Percentiles rank a stretch among this genome's conserved stretches.
Evolutionary conservation across 2,329 filamentous ascomycete genomes (phyloP).

Genomic region (Camptophora hylomeconis): DNA sequence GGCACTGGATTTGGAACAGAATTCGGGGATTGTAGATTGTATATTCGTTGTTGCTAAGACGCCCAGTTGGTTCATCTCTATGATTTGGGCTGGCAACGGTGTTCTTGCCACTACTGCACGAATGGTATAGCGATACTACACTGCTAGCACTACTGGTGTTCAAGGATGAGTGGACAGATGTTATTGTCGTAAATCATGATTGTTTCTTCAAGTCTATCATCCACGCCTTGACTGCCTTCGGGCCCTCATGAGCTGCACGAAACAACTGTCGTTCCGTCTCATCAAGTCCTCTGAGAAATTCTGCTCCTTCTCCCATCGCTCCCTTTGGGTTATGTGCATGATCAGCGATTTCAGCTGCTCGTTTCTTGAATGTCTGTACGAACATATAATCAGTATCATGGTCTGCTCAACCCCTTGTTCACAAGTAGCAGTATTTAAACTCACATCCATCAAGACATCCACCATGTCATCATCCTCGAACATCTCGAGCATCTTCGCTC

Average conservation of each 20-base stretch:
- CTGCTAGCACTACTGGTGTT: too few species aligned
- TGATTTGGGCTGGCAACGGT: too few species aligned
- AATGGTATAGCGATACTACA: too few species aligned
- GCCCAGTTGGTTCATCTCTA: too few species aligned
- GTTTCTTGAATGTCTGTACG: constrained; percentile 58
- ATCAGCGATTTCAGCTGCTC: constrained; percentile 72
- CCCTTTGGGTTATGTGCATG: constrained; percentile 67
- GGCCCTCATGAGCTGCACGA: constrained; percentile 59
- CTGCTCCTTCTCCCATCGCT: constrained; percentile 45
- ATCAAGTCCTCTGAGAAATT: constrained; percentile 79
- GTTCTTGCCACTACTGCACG: too few species aligned
- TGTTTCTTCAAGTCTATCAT: constrained; percentile 14
- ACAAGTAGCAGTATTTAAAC: constrained; percentile 9
- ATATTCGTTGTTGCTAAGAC: too few species aligned
- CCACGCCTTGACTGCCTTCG: constrained; percentile 35
- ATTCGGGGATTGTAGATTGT: too few species aligned
- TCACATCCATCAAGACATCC: constrained; percentile 49
- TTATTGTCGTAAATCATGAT: constrained; percentile 9
- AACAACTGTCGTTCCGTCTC: constrained; percentile 77
- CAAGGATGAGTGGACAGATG: too few species aligned
- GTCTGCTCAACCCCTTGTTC: constrained; percentile 1
- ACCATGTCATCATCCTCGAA: constrained; percentile 79
- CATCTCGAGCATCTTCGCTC: constrained; percentile 72
- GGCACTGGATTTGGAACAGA: too few species aligned
- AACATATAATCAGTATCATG: background rate